phyloP scores from a whole-genome alignment of 192 early-diverging fungal genomes.

The Haplosporangium gracile region DNA sequence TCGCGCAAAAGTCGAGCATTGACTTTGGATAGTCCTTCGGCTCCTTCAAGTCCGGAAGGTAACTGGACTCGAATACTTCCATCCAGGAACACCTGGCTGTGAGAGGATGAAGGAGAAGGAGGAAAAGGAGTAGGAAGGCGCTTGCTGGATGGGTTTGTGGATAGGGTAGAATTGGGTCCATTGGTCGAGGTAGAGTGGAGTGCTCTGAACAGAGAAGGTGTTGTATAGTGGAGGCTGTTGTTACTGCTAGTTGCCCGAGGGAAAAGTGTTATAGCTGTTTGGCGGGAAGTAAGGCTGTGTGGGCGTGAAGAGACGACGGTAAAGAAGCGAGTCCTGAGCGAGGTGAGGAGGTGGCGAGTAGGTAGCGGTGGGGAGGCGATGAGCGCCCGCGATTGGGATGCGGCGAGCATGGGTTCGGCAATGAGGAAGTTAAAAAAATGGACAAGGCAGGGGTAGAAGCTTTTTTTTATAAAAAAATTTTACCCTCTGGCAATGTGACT shows the following conservation, averaged over 20 bases:
- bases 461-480: neutral
- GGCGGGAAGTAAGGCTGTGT: neutral
- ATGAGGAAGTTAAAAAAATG: neutral
- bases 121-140: conserved; percentile 6
- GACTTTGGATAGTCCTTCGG: neutral
- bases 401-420: conserved; percentile 12
- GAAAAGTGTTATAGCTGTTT: neutral
- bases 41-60: neutral
- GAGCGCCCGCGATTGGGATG: conserved; percentile 17
- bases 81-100: conserved; percentile 19
- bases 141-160: neutral
- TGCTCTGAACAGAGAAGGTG: neutral
- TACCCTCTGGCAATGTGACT: neutral
- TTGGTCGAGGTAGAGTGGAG: neutral
- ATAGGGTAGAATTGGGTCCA: neutral
- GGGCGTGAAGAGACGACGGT: neutral
- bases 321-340: neutral
- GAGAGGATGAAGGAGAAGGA: neutral
- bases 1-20: conserved; percentile 32
- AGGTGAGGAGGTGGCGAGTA: conserved; percentile 1
- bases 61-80: conserved; percentile 10
- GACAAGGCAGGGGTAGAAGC: neutral
- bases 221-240: conserved; percentile 2
- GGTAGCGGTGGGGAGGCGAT: conserved; percentile 3
- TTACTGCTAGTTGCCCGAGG: neutral